A percentile compares a stretch with the other conserved stretches of the same genome.
Conservation (phyloP, 2,329 filamentous ascomycete genomes). For the Endoconidiophora polonica region DNA sequence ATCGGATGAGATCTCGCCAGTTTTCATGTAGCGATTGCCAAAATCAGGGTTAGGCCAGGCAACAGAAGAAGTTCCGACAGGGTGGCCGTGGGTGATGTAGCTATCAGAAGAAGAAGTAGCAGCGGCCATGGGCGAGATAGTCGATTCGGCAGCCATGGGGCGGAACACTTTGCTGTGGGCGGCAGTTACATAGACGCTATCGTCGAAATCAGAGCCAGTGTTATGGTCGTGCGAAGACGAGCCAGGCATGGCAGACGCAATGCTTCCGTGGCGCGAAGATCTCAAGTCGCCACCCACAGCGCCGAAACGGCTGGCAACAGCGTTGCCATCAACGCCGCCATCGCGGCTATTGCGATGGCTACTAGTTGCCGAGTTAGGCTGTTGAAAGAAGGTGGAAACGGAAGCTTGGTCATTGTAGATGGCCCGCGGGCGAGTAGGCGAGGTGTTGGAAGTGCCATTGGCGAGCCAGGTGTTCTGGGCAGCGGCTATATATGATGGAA, state of each 20-base stretch:
- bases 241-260: background rate
- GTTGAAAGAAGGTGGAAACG: background rate
- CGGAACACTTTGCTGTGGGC: background rate
- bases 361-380: background rate
- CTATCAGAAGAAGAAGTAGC: background rate
- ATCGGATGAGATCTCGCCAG: background rate
- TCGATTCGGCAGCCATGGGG: background rate
- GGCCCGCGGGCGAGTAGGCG: conserved; percentile 8
- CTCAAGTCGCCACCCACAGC: conserved; percentile 5
- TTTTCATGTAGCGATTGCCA: background rate
- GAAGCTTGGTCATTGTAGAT: conserved; percentile 1
- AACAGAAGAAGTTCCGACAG: background rate
- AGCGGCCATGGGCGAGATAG: background rate
- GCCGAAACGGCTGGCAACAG: background rate
- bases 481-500: background rate
- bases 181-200: background rate
- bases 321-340: background rate
- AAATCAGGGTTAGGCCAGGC: conserved; percentile 8
- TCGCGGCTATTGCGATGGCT: conserved; percentile 9
- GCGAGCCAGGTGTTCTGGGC: background rate
- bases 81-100: background rate
- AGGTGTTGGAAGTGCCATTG: background rate
- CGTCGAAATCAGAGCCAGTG: background rate
- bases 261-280: conserved; percentile 4
- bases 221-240: background rate